Evolutionary conservation across 208 protist species (phyloP).

Genomic region (Herpetomonas tarakana): DNA sequence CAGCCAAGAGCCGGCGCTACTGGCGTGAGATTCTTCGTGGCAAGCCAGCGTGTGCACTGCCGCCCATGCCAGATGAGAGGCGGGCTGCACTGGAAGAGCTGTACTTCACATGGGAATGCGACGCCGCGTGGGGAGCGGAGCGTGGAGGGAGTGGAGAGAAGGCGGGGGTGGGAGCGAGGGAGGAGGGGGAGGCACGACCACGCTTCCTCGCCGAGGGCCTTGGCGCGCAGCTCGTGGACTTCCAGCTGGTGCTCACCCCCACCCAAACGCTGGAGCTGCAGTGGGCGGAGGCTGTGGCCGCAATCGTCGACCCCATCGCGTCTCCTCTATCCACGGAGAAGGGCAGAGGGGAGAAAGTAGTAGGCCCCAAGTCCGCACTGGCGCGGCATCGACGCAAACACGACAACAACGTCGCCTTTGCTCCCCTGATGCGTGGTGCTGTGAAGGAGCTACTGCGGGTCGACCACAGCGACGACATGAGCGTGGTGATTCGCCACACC

Average conservation of each 20-base stretch:
- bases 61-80: too few species aligned
- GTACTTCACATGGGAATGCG: neutral
- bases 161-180: too few species aligned
- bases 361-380: too few species aligned
- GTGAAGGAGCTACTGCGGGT: constrained; percentile 25
- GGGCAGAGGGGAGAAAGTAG: neutral
- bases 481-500: neutral
- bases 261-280: constrained; percentile 13
- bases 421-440: neutral
- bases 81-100: neutral
- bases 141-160: too few species aligned
- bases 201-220: constrained; percentile 30
- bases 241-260: constrained; percentile 22
- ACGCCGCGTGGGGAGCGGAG: too few species aligned
- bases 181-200: constrained; percentile 7
- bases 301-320: constrained; percentile 23
- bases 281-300: constrained; percentile 29
- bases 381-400: too few species aligned
- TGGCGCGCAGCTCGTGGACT: constrained; percentile 19
- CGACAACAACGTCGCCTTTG: neutral
- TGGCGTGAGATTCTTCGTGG: neutral
- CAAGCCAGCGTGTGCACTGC: too few species aligned
- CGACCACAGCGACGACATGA: constrained; percentile 35
- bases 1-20: neutral
- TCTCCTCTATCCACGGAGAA: neutral